These are phyloP conservation scores for Ramularia collo-cygni DNA, from an alignment of 2,329 filamentous ascomycete species.

Conservation along the genomic window DNA sequence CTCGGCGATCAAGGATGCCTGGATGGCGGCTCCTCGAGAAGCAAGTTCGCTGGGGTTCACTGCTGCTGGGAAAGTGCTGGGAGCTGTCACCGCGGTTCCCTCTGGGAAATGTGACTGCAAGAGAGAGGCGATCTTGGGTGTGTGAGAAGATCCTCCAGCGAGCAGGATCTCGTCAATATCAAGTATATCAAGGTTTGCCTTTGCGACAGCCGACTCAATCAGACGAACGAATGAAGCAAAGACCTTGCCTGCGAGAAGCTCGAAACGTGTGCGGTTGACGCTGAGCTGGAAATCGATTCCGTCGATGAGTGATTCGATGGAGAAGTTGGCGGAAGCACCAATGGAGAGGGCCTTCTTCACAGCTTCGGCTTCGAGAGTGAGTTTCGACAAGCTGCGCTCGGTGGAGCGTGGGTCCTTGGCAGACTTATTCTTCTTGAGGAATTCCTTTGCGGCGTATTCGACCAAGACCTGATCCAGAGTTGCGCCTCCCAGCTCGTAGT, in stretches of 20 bases:
- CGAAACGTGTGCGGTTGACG: slow-evolving; percentile 89
- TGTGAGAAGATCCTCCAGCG: slow-evolving; percentile 86
- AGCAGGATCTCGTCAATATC: slow-evolving; percentile 94
- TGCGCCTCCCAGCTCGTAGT: slow-evolving; percentile 85
- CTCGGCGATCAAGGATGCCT: slow-evolving; percentile 88
- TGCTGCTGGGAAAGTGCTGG: slow-evolving; percentile 66
- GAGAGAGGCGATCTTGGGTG: slow-evolving; percentile 82
- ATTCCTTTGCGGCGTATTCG: slow-evolving; percentile 97
- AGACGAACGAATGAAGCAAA: slow-evolving; percentile 83
- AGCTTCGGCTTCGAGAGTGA: slow-evolving; percentile 83
- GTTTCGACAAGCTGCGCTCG: slow-evolving; percentile 76
- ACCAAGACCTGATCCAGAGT: slow-evolving; percentile 86
- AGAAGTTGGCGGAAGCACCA: slow-evolving; percentile 82
- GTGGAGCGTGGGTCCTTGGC: slow-evolving; percentile 69
- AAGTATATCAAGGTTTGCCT: slow-evolving; percentile 84
- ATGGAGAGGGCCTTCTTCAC: slow-evolving; percentile 89
- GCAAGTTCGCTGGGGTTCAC: slow-evolving; percentile 91
- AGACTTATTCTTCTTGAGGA: slow-evolving; percentile 89
- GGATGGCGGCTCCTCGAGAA: slow-evolving; percentile 85
- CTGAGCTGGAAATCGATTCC: slow-evolving; percentile 87
- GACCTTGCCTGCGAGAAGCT: slow-evolving; percentile 78
- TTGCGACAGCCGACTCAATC: slow-evolving; percentile 77
- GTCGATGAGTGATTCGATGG: slow-evolving; percentile 81
- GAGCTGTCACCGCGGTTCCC: slow-evolving; percentile 70
- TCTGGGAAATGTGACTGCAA: slow-evolving; percentile 73